These are phyloP conservation scores for Hypoxylon sp. DNA, from an alignment of 2,329 filamentous ascomycete genomes.

Conservation along the genomic window DNA sequence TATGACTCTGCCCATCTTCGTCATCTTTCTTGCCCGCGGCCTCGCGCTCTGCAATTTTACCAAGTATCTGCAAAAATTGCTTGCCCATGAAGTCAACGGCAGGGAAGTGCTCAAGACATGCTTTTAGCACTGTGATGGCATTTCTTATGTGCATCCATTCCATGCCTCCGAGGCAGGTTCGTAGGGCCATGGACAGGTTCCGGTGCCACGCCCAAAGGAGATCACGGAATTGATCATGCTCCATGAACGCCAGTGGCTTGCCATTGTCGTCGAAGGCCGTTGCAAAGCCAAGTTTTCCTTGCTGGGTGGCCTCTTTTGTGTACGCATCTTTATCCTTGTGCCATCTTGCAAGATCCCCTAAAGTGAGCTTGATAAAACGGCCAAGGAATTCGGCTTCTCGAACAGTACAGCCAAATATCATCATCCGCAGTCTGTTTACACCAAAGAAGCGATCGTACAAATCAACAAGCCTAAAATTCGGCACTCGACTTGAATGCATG, in stretches of 20 bases:
- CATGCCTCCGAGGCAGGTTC: slow-evolving; percentile 80
- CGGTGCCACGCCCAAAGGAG: slow-evolving; percentile 92
- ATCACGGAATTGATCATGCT: slow-evolving; percentile 87
- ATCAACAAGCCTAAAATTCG: slow-evolving; percentile 87
- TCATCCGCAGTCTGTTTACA: slow-evolving; percentile 79
- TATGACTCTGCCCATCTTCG: slow-evolving; percentile 66
- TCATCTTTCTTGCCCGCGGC: slow-evolving; percentile 60
- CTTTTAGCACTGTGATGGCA: slow-evolving; percentile 88
- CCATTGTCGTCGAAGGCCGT: slow-evolving; percentile 77
- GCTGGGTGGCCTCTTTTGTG: slow-evolving; percentile 81
- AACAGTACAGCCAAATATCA: slow-evolving; percentile 91
- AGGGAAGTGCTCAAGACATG: slow-evolving; percentile 84
- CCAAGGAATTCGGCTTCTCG: slow-evolving; percentile 94
- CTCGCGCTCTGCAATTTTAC: slow-evolving; percentile 74
- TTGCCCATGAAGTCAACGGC: slow-evolving; percentile 88
- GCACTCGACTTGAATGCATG: slow-evolving; percentile 84
- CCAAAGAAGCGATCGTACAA: slow-evolving; percentile 87
- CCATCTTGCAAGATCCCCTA: slow-evolving; percentile 86
- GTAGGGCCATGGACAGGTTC: slow-evolving; percentile 81
- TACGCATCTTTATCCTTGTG: slow-evolving; percentile 81
- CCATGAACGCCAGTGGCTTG: slow-evolving; percentile 77
- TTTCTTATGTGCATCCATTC: slow-evolving; percentile 99
- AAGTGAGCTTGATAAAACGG: slow-evolving; percentile 84
- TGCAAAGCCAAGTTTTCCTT: slow-evolving; percentile 78
- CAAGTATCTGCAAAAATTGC: slow-evolving; percentile 71